These are phyloP conservation scores for Podospora didyma DNA, from an alignment of 495 filamentous ascomycete genomes.

Conservation along the genomic window DNA sequence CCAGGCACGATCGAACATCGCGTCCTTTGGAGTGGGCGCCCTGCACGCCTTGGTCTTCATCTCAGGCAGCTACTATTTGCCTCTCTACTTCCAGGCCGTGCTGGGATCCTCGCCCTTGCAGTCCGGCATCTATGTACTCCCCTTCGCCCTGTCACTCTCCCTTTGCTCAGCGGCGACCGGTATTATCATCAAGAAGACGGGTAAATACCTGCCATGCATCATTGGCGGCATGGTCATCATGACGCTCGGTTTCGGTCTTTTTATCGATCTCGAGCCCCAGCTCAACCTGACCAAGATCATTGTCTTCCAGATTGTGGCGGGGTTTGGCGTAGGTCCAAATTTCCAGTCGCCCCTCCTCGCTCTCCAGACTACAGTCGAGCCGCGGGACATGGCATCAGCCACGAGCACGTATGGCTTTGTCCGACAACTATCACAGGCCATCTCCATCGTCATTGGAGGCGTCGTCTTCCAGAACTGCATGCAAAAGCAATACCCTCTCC, in stretches of 20 bases:
- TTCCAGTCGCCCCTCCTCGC: constrained; percentile 79
- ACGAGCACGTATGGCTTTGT: constrained; percentile 74
- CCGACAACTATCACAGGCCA: constrained; percentile 65
- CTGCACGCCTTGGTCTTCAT: constrained; percentile 73
- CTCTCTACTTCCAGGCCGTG: constrained; percentile 75
- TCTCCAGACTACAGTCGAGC: constrained; percentile 64
- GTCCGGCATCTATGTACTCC: constrained; percentile 75
- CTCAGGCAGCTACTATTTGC: constrained; percentile 67
- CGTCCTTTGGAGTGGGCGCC: constrained; percentile 54
- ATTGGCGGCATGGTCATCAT: constrained; percentile 53
- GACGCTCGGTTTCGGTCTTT: constrained; percentile 62
- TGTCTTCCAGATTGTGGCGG: constrained; percentile 60
- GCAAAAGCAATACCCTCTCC: constrained; percentile 37
- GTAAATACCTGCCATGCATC: constrained; percentile 51
- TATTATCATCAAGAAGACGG: constrained; percentile 70
- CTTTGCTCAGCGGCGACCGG: constrained; percentile 61
- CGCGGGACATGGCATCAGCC: constrained; percentile 69
- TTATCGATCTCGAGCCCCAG: constrained; percentile 51
- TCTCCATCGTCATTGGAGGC: constrained; percentile 73
- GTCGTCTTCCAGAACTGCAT: constrained; percentile 73
- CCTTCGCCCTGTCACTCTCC: constrained; percentile 68
- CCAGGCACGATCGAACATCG: constrained; percentile 53
- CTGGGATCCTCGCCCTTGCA: constrained; percentile 68
- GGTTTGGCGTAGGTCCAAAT: constrained; percentile 61
- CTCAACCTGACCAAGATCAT: constrained; percentile 58